These are phyloP conservation scores for Sporisorium iseilematis-ciliati DNA, from an alignment of 1,284 basidiomycete genomes.

Conservation along the genomic window DNA sequence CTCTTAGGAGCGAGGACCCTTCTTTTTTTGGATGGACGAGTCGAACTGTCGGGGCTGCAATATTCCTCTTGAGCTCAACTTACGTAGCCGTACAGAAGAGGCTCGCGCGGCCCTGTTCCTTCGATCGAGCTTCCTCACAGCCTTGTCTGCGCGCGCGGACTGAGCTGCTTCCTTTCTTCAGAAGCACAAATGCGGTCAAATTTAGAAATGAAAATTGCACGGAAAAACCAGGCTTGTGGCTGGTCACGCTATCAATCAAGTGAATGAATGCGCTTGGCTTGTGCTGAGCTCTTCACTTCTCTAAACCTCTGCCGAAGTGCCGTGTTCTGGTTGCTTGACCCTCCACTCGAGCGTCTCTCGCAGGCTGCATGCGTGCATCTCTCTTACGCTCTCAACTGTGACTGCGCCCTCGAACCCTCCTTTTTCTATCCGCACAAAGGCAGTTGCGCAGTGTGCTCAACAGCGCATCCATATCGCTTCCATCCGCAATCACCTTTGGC, in stretches of 20 bases:
- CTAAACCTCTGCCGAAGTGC: slow-evolving; percentile 9
- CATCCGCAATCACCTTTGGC: slow-evolving; percentile 23
- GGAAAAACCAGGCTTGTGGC: neutral
- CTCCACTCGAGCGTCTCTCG: slow-evolving; percentile 6
- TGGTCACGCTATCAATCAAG: neutral
- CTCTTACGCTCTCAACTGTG: neutral
- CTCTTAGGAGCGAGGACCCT: slow-evolving; percentile 7
- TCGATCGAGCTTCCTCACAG: slow-evolving; percentile 6
- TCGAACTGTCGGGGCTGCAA: neutral
- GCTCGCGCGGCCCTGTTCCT: too few relatives aligned
- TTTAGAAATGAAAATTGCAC: slow-evolving; percentile 1
- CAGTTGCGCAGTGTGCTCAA: neutral
- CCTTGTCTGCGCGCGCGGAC: slow-evolving; percentile 2
- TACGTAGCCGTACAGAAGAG: slow-evolving; percentile 11
- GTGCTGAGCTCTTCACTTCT: slow-evolving; percentile 8
- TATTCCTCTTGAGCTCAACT: neutral
- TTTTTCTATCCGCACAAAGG: neutral
- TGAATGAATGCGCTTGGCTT: slow-evolving; percentile 13
- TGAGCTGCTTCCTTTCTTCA: neutral
- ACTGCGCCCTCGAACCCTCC: slow-evolving; percentile 18
- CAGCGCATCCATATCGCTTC: slow-evolving; percentile 9
- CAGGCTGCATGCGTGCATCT: slow-evolving; percentile 14
- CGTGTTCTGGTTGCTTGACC: slow-evolving; percentile 12
- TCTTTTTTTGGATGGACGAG: slow-evolving; percentile 6
- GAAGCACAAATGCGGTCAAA: slow-evolving; percentile 30